Evolutionary conservation across 2,329 filamentous ascomycete species (phyloP).

Genomic region (Paraphaeosphaeria minitans): DNA sequence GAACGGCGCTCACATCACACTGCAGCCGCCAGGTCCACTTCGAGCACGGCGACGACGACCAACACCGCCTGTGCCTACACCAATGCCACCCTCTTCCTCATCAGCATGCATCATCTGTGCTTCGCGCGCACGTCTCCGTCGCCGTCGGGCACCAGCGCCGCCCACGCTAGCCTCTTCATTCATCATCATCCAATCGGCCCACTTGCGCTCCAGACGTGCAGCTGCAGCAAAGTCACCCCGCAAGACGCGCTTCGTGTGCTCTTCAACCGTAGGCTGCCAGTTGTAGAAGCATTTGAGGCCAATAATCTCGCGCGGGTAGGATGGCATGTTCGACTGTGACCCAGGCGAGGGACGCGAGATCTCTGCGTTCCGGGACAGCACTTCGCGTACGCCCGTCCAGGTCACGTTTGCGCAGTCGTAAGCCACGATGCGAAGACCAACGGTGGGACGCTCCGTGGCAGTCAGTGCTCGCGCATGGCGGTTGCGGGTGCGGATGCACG

Average conservation of each 20-base stretch:
- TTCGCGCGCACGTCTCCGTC: conserved; percentile 78
- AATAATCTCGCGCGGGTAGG: conserved; percentile 79
- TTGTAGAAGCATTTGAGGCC: conserved; percentile 92
- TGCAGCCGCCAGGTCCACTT: conserved; percentile 54
- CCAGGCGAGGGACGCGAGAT: conserved; percentile 58
- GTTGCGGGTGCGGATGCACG: conserved; percentile 73
- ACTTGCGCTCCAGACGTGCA: conserved; percentile 81
- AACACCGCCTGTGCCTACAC: conserved; percentile 40
- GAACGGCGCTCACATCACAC: conserved; percentile 51
- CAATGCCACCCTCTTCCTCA: conserved; percentile 71
- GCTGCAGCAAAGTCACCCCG: conserved; percentile 77
- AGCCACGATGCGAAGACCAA: conserved; percentile 77
- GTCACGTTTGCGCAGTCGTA: conserved; percentile 93
- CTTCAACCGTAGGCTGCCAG: conserved; percentile 92
- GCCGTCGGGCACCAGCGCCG: conserved; percentile 67
- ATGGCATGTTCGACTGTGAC: conserved; percentile 44
- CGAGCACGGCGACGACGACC: conserved; percentile 53
- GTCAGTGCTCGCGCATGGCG: conserved; percentile 47
- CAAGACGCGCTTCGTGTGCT: conserved; percentile 86
- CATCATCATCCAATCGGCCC: conserved; percentile 93
- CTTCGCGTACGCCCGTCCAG: conserved; percentile 87
- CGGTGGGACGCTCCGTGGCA: conserved; percentile 38
- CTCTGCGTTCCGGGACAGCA: conserved; percentile 83
- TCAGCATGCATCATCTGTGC: conserved; percentile 79
- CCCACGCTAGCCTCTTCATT: conserved; percentile 78